Evolutionary conservation across 176 grass and related monocot species (phyloP).

Genomic region (Aegilops longissima): DNA sequence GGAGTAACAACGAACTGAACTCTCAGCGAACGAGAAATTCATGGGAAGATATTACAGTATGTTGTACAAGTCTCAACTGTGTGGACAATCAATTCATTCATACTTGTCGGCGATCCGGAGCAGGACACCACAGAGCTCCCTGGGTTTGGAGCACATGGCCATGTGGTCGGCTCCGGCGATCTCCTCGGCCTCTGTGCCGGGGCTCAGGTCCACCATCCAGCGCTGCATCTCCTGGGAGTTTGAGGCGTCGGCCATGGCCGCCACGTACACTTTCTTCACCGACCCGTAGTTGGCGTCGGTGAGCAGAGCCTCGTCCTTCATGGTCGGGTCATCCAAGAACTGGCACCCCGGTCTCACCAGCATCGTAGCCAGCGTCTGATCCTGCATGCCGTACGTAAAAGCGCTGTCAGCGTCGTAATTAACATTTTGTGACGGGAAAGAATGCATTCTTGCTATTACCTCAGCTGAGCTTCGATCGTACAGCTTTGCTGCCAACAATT

Average conservation of each 20-base stretch:
- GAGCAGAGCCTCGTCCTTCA: constrained; percentile 33
- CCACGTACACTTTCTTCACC: constrained; percentile 47
- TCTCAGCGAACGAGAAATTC: no score
- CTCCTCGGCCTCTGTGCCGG: constrained; percentile 35
- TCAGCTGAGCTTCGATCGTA: constrained; percentile 26
- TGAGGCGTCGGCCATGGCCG: constrained; percentile 39
- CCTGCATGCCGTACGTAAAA: not conserved
- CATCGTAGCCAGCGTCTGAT: constrained; percentile 44
- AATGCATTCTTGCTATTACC: not conserved
- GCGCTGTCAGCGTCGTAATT: not conserved
- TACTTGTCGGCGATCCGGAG: constrained; percentile 12
- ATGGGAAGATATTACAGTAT: no score
- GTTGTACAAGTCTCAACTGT: no score
- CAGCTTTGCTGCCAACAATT: constrained; percentile 29
- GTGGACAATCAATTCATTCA: not conserved
- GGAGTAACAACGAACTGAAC: no score
- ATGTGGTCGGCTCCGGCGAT: constrained; percentile 57
- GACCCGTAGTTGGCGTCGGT: constrained; percentile 41
- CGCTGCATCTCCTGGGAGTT: constrained; percentile 35
- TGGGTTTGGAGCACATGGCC: constrained; percentile 51
- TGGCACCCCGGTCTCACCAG: constrained; percentile 33
- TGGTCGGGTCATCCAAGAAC: constrained; percentile 36
- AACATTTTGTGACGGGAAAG: not conserved
- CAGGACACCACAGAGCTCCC: constrained; percentile 35
- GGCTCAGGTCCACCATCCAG: constrained; percentile 36